Evolutionary conservation across 345 rosid species (phyloP).

Genomic region (Toxicodendron radicans): DNA sequence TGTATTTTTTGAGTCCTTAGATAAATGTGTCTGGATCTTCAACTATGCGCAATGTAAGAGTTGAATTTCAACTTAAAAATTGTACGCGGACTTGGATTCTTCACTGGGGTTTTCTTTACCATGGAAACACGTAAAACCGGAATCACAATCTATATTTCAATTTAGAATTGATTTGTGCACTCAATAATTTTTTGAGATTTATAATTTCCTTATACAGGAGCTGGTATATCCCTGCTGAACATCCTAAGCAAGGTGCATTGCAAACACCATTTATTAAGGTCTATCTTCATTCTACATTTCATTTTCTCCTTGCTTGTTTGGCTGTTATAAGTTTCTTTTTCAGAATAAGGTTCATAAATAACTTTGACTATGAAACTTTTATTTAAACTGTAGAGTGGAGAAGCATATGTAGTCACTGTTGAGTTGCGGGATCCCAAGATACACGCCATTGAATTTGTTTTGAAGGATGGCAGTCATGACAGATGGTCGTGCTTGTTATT

Average conservation of each 20-base stretch:
- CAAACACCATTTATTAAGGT: conserved; percentile 56
- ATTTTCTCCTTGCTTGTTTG: conserved; percentile 1
- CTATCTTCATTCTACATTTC: conserved; percentile 6
- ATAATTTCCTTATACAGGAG: conserved; percentile 29
- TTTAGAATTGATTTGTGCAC: not conserved
- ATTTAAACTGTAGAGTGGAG: conserved; percentile 41
- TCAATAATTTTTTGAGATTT: conserved; percentile 2
- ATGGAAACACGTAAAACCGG: conserved; percentile 45
- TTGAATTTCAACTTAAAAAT: conserved; percentile 56
- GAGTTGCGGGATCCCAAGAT: conserved; percentile 54
- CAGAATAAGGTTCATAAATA: not conserved
- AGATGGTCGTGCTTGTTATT: conserved; percentile 44
- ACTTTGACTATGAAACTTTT: not conserved
- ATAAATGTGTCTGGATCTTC: conserved; percentile 47
- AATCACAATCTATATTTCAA: not conserved
- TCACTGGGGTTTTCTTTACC: conserved; percentile 62
- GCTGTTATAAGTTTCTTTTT: conserved; percentile 2
- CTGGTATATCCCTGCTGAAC: conserved; percentile 55
- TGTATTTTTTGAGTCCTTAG: conserved; percentile 21
- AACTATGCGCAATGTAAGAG: conserved; percentile 47
- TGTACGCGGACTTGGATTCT: conserved; percentile 59
- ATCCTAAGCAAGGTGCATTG: conserved; percentile 56
- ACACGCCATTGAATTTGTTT: conserved; percentile 54
- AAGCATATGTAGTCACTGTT: conserved; percentile 41
- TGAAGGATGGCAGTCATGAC: conserved; percentile 54